Percentiles rank a stretch among this genome's conserved stretches.
phyloP scores from a whole-genome alignment of 2,329 filamentous ascomycete genomes.

The Pseudogymnoascus pannorum region DNA sequence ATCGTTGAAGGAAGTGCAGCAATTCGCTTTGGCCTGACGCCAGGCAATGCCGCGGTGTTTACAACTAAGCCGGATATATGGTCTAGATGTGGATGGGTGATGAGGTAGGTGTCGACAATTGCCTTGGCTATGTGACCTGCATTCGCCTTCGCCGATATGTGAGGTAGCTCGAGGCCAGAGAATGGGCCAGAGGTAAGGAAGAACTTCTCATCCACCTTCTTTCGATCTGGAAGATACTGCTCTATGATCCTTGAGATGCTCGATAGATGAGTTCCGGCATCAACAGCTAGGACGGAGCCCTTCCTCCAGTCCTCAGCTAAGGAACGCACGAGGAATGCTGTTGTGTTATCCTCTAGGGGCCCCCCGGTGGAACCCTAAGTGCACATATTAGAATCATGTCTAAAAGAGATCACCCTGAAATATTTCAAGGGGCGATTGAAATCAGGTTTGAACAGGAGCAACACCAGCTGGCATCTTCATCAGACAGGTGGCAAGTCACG shows the following conservation, averaged over 20 bases:
- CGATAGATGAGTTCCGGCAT: constrained; percentile 83
- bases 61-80: constrained; percentile 88
- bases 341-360: constrained; percentile 82
- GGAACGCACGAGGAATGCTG: constrained; percentile 81
- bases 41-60: constrained; percentile 82
- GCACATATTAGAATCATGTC: not conserved
- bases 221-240: constrained; percentile 13
- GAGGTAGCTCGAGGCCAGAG: constrained; percentile 64
- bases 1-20: constrained; percentile 87
- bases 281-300: constrained; percentile 81
- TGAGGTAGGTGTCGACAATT: constrained; percentile 79
- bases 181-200: constrained; percentile 64
- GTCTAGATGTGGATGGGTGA: constrained; percentile 96
- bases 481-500: constrained; percentile 1
- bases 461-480: not conserved
- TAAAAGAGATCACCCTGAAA: not conserved
- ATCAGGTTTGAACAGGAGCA: not conserved
- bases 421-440: not conserved
- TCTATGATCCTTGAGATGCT: constrained; percentile 71
- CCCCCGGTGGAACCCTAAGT: constrained; percentile 78
- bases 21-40: constrained; percentile 73
- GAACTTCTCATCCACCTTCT: constrained; percentile 19
- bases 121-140: constrained; percentile 71
- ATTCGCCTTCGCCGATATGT: constrained; percentile 63
- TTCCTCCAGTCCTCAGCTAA: constrained; percentile 70